phyloP scores from a whole-genome alignment of 345 rosid genomes.

The Eucalyptus sideroxylon region DNA sequence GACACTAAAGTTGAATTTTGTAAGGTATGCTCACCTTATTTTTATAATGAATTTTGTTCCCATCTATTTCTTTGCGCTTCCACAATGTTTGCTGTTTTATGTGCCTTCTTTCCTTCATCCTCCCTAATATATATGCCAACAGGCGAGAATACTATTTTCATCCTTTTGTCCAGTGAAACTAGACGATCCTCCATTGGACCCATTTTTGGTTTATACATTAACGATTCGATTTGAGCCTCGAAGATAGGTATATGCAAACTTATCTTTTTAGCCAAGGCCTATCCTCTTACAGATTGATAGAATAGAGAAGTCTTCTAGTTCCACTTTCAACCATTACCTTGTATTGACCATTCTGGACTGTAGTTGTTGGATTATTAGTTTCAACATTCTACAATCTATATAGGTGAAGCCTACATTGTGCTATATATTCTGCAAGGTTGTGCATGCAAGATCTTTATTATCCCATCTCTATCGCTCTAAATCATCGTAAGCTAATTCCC shows the following conservation, averaged over 20 bases:
- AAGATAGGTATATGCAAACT: constrained; percentile 45
- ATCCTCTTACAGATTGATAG: not conserved
- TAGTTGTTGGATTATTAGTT: not conserved
- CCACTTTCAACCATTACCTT: not conserved
- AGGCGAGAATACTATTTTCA: constrained; percentile 93
- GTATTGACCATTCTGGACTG: not conserved
- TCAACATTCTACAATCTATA: not conserved
- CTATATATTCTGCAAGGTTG: not conserved
- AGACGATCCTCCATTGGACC: constrained; percentile 90
- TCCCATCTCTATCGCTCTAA: not conserved
- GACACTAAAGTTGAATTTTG: constrained; percentile 86
- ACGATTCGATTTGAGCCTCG: constrained; percentile 93
- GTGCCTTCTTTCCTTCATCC: not conserved
- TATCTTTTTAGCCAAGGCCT: not conserved
- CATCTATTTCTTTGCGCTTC: not conserved
- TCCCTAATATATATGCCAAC: not conserved
- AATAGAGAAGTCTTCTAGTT: not conserved
- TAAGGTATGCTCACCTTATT: constrained; percentile 28
- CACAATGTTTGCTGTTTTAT: not conserved
- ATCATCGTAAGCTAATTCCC: not conserved
- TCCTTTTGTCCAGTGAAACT: constrained; percentile 85
- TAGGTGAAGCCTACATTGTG: not conserved
- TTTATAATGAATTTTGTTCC: not conserved
- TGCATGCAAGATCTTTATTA: not conserved
- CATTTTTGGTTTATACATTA: constrained; percentile 83